phyloP scores from a whole-genome alignment of 331 rosid species.

The Cydonia oblonga region DNA sequence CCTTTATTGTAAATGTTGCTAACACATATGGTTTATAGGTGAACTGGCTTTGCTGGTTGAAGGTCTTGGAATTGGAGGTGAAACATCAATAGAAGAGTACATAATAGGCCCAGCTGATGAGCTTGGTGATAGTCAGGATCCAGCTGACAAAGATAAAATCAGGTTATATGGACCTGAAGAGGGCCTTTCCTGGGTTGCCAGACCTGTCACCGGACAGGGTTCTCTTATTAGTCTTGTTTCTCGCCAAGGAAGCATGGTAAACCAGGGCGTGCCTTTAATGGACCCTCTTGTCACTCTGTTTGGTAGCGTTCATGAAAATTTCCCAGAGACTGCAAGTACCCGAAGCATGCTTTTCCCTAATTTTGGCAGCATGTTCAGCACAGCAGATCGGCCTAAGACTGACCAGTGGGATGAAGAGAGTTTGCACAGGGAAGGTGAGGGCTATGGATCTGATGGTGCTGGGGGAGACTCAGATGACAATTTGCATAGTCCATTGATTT shows the following conservation, averaged over 20 bases:
- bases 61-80: constrained; percentile 83
- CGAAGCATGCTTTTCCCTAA: constrained; percentile 57
- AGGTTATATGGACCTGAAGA: constrained; percentile 69
- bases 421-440: constrained; percentile 69
- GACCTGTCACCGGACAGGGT: constrained; percentile 68
- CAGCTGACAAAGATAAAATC: constrained; percentile 51
- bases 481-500: constrained; percentile 76
- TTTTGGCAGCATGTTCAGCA: constrained; percentile 90
- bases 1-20: not conserved
- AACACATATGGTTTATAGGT: constrained; percentile 33
- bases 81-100: constrained; percentile 73
- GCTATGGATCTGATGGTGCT: constrained; percentile 44
- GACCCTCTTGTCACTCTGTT: constrained; percentile 85
- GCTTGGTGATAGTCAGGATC: constrained; percentile 32
- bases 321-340: constrained; percentile 58
- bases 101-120: constrained; percentile 74
- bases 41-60: constrained; percentile 94
- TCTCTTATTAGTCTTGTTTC: constrained; percentile 52
- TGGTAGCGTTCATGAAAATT: constrained; percentile 78
- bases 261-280: constrained; percentile 52
- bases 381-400: constrained; percentile 42
- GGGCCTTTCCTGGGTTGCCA: constrained; percentile 86
- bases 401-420: constrained; percentile 93
- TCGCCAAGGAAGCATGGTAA: constrained; percentile 79
- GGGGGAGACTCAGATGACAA: constrained; percentile 76